phyloP scores from a whole-genome alignment of 768 basidiomycete species.

The Sarcodon aspratus region DNA sequence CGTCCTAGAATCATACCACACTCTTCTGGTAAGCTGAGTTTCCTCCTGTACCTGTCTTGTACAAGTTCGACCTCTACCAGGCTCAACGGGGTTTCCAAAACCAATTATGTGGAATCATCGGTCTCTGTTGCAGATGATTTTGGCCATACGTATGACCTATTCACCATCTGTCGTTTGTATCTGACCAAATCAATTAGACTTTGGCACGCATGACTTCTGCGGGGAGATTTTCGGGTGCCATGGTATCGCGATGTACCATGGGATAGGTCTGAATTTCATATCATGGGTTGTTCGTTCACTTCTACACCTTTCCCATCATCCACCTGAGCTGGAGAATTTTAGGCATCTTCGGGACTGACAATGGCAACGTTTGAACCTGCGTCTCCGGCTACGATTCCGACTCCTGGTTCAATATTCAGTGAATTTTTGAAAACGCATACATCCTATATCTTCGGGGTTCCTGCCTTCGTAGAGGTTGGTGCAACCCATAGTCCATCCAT shows the following conservation, averaged over 20 bases:
- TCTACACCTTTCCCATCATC: not conserved
- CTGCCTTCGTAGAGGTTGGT: not conserved
- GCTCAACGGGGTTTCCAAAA: slow-evolving; percentile 20
- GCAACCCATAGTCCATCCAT: too few species aligned
- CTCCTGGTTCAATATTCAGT: not conserved
- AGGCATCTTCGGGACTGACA: slow-evolving; percentile 10
- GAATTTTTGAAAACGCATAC: not conserved
- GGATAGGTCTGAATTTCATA: not conserved
- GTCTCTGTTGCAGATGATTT: not conserved
- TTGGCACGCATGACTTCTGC: not conserved
- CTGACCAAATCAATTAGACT: not conserved
- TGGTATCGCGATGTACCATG: not conserved
- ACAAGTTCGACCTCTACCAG: slow-evolving; percentile 5
- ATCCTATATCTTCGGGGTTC: not conserved
- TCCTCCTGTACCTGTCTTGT: not conserved
- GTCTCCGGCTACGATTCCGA: not conserved
- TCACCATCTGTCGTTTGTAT: not conserved
- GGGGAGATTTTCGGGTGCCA: not conserved
- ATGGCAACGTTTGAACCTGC: slow-evolving; percentile 4
- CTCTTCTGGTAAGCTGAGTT: slow-evolving; percentile 8
- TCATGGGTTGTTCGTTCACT: not conserved
- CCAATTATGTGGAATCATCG: slow-evolving; percentile 10
- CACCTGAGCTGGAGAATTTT: too few species aligned
- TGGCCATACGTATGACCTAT: too few species aligned
- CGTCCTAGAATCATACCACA: slow-evolving; percentile 5